phyloP scores from a whole-genome alignment of 441 rosid species.

The Capsella rubella region DNA sequence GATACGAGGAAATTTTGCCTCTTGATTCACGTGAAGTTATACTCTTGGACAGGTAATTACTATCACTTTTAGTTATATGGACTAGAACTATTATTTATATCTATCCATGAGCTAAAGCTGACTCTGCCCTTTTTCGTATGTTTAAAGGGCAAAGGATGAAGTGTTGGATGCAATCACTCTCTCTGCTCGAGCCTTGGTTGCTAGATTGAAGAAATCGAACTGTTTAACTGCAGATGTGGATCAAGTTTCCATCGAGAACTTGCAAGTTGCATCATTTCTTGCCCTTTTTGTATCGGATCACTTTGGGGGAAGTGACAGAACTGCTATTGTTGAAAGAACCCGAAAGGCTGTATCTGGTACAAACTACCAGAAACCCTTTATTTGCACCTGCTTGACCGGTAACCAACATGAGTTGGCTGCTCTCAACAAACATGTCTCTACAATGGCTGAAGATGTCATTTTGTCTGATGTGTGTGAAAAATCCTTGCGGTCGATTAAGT shows the following conservation, averaged over 20 bases:
- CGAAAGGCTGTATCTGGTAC: conserved; percentile 83
- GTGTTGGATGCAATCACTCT: conserved; percentile 78
- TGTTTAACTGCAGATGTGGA: conserved; percentile 55
- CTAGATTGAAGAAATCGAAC: conserved; percentile 60
- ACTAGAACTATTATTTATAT: not conserved
- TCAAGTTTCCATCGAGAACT: conserved; percentile 51
- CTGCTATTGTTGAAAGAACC: conserved; percentile 66
- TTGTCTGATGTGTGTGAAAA: conserved; percentile 85
- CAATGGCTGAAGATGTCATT: conserved; percentile 56
- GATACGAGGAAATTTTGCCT: conserved; percentile 64
- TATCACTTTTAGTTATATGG: not conserved
- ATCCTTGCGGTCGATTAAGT: conserved; percentile 73
- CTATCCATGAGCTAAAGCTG: conserved; percentile 13
- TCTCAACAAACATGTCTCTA: conserved; percentile 47
- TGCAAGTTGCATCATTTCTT: conserved; percentile 77
- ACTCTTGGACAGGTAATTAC: conserved; percentile 87
- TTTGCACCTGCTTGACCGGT: conserved; percentile 94
- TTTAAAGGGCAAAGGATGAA: conserved; percentile 80
- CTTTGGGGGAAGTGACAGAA: conserved; percentile 95
- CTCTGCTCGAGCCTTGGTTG: conserved; percentile 75
- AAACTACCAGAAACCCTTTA: conserved; percentile 84
- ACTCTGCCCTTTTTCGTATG: conserved; percentile 26
- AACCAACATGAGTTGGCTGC: conserved; percentile 52
- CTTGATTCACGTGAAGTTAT: conserved; percentile 95
- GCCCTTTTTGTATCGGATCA: conserved; percentile 97